These are phyloP conservation scores for Tylopilus felleus DNA, from an alignment of 768 basidiomycete genomes.

Conservation along the genomic window DNA sequence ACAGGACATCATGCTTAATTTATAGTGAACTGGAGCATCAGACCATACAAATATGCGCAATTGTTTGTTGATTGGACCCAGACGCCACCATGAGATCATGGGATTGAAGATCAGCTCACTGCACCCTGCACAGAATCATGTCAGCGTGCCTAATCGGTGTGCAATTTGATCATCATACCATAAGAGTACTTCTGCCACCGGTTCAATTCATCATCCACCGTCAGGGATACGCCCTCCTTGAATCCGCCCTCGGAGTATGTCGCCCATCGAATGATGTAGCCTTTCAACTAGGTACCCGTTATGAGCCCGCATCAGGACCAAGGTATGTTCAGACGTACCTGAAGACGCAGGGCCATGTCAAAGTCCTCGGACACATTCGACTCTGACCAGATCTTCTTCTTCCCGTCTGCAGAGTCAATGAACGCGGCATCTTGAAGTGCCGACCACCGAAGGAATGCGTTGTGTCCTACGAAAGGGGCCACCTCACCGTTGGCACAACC, in stretches of 20 bases:
- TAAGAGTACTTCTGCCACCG: slow-evolving; percentile 90
- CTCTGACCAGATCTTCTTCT: slow-evolving; percentile 77
- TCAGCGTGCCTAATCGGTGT: slow-evolving; percentile 24
- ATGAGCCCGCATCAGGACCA: background rate
- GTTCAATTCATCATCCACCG: slow-evolving; percentile 90
- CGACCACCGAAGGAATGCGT: slow-evolving; percentile 87
- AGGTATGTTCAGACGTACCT: slow-evolving; percentile 30
- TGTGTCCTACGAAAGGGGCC: slow-evolving; percentile 78
- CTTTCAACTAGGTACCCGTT: slow-evolving; percentile 14
- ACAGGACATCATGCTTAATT: slow-evolving; percentile 60
- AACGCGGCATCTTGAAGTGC: slow-evolving; percentile 86
- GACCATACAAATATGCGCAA: slow-evolving; percentile 79
- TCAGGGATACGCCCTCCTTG: slow-evolving; percentile 92
- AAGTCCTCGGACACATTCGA: slow-evolving; percentile 68
- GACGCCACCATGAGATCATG: slow-evolving; percentile 66
- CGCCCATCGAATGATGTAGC: slow-evolving; percentile 52
- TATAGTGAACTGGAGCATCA: slow-evolving; percentile 74
- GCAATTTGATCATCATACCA: slow-evolving; percentile 41
- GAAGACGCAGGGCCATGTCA: slow-evolving; percentile 58
- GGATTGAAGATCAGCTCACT: slow-evolving; percentile 81
- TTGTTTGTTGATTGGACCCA: slow-evolving; percentile 83
- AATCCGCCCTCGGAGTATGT: slow-evolving; percentile 85
- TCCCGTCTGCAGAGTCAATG: slow-evolving; percentile 44
- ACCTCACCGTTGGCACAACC: slow-evolving; percentile 78
- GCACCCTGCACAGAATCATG: slow-evolving; percentile 28